phyloP scores from a whole-genome alignment of 2,329 filamentous ascomycete genomes.

The Elsinoe australis region DNA sequence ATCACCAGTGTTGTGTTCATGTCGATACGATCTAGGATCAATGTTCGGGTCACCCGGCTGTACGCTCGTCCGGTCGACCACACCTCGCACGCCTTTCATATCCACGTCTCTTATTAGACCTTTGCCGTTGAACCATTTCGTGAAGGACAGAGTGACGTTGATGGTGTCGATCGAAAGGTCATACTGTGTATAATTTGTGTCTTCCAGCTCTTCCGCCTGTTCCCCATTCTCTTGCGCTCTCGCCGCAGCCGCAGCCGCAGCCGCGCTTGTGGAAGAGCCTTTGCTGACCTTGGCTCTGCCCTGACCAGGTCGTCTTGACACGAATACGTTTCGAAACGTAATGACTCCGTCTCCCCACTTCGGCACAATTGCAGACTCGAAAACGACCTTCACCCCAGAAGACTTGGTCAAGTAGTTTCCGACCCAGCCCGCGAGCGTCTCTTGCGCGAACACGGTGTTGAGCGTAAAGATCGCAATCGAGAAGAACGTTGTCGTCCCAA shows the following conservation, averaged over 20 bases:
- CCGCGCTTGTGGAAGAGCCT: slow-evolving; percentile 76
- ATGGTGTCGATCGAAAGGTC: slow-evolving; percentile 91
- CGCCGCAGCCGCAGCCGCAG: slow-evolving; percentile 71
- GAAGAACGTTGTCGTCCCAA: slow-evolving; percentile 96
- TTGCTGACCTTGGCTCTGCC: slow-evolving; percentile 77
- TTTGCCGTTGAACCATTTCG: slow-evolving; percentile 99
- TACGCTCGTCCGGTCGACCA: slow-evolving; percentile 83
- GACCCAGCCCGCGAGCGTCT: slow-evolving; percentile 86
- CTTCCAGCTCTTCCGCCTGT: slow-evolving; percentile 62
- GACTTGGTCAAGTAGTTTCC: slow-evolving; percentile 94
- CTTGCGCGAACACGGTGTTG: slow-evolving; percentile 95
- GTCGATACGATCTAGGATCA: slow-evolving; percentile 80
- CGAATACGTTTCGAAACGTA: slow-evolving; percentile 91
- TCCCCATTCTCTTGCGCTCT: slow-evolving; percentile 44
- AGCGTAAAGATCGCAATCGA: slow-evolving; percentile 83
- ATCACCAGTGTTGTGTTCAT: slow-evolving; percentile 81
- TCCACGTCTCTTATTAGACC: slow-evolving; percentile 86
- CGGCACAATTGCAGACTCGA: slow-evolving; percentile 95
- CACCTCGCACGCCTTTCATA: slow-evolving; percentile 84
- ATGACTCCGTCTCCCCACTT: slow-evolving; percentile 95
- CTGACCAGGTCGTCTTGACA: slow-evolving; percentile 83
- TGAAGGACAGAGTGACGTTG: slow-evolving; percentile 90
- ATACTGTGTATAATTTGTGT: slow-evolving; percentile 96
- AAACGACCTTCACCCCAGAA: slow-evolving; percentile 86
- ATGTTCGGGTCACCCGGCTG: slow-evolving; percentile 52